Percentiles rank a stretch among this genome's conserved stretches.
These are phyloP conservation scores for Podospora appendiculata DNA, from an alignment of 495 filamentous ascomycete species.

Conservation along the genomic window DNA sequence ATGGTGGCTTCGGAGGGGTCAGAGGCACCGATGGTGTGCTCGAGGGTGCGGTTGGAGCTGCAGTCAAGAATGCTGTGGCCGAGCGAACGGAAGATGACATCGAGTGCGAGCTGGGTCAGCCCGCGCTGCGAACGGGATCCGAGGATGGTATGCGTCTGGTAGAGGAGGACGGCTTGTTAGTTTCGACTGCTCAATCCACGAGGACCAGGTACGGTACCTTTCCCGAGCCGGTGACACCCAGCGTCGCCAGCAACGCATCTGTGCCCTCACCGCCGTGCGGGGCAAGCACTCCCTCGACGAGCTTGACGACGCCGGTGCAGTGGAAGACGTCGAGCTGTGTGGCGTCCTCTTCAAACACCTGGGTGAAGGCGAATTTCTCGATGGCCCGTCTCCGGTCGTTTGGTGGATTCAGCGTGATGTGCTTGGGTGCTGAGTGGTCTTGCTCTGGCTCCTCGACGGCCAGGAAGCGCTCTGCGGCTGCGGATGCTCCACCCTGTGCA, in stretches of 20 bases:
- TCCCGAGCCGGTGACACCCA: slow-evolving; percentile 92
- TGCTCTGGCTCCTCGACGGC: slow-evolving; percentile 57
- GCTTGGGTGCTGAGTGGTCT: slow-evolving; percentile 50
- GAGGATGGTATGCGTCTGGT: slow-evolving; percentile 90
- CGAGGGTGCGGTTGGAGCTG: slow-evolving; percentile 49
- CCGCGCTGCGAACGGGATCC: slow-evolving; percentile 81
- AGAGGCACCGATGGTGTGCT: slow-evolving; percentile 62
- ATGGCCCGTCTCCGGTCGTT: slow-evolving; percentile 76
- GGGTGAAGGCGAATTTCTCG: slow-evolving; percentile 91
- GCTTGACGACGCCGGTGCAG: slow-evolving; percentile 62
- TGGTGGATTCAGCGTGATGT: slow-evolving; percentile 83
- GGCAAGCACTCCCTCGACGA: slow-evolving; percentile 74
- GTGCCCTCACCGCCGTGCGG: slow-evolving; percentile 61
- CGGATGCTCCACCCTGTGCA: slow-evolving; percentile 37
- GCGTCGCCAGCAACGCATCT: slow-evolving; percentile 84
- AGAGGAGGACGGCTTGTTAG: too few relatives aligned
- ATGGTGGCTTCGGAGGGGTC: slow-evolving; percentile 81
- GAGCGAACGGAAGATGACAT: slow-evolving; percentile 78
- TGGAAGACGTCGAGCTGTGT: slow-evolving; percentile 83
- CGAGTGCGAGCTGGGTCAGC: slow-evolving; percentile 83
- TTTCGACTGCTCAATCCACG: too few relatives aligned
- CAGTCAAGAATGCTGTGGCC: slow-evolving; percentile 57
- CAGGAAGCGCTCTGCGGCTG: slow-evolving; percentile 61
- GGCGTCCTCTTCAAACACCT: slow-evolving; percentile 80
- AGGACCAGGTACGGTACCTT: slow-evolving; percentile 51